Evolutionary conservation across 2,329 filamentous ascomycete species (phyloP).

Genomic region (Ophiostoma sp.): DNA sequence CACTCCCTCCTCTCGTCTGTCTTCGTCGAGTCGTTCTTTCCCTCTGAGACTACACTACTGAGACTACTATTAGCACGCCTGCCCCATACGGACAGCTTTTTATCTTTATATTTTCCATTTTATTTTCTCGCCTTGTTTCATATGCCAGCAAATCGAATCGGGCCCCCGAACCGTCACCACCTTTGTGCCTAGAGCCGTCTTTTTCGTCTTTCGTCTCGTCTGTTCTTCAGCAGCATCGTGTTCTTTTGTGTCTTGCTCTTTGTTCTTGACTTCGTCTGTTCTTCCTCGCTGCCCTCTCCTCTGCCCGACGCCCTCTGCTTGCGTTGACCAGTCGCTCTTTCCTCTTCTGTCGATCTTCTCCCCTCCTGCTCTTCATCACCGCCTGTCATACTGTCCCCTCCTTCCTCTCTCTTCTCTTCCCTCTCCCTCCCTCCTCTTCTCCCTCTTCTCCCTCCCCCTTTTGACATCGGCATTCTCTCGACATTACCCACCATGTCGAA

Average conservation of each 20-base stretch:
- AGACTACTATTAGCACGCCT: conserved; percentile 2
- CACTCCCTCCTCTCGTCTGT: conserved; percentile 28
- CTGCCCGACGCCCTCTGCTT: not conserved
- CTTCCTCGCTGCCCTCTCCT: conserved; percentile 16
- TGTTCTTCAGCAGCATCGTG: not conserved
- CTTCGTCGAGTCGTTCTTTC: not conserved
- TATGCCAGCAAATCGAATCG: conserved; percentile 29
- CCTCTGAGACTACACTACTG: not conserved
- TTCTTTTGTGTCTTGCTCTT: conserved; percentile 6
- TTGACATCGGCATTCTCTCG: not conserved
- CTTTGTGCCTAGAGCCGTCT: conserved; percentile 16
- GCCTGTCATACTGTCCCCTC: conserved; percentile 1
- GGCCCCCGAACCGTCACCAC: conserved; percentile 19
- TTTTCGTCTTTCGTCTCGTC: conserved; percentile 7
- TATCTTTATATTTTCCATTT: conserved; percentile 9
- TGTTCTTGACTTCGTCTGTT: conserved; percentile 19
- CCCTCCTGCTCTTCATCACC: conserved; percentile 8
- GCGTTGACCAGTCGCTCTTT: conserved; percentile 12
- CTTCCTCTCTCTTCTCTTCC: not conserved
- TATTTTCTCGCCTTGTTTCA: conserved; percentile 35
- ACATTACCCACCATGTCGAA: conserved; percentile 54
- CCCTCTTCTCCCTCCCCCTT: not conserved
- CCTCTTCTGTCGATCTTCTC: conserved; percentile 9
- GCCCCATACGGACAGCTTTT: conserved; percentile 11
- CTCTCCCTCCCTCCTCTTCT: not conserved